A percentile compares a stretch with the other conserved stretches of the same genome.
Evolutionary conservation across 345 rosid species (phyloP).

Genomic region (Dipteronia sinensis): DNA sequence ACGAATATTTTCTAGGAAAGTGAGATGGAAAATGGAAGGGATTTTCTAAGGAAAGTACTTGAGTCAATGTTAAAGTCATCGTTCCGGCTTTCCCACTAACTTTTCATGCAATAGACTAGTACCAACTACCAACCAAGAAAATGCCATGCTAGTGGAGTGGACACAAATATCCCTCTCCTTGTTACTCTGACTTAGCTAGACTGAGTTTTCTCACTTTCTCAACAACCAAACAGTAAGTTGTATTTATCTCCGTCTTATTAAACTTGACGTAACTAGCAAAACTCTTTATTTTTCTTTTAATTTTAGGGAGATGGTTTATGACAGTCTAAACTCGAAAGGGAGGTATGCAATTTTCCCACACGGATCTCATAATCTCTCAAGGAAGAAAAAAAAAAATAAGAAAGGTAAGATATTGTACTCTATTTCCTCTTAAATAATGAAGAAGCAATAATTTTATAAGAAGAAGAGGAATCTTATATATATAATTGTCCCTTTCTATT

Average conservation of each 20-base stretch:
- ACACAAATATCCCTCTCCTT: not conserved
- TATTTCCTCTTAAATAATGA: too few relatives aligned
- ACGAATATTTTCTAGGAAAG: not conserved
- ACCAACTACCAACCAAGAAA: not conserved
- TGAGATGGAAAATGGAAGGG: not conserved
- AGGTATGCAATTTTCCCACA: too few relatives aligned
- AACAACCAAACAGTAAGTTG: too few relatives aligned
- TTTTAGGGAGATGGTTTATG: not conserved
- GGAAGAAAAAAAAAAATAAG: too few relatives aligned
- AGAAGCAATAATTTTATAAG: too few relatives aligned
- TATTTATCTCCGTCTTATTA: too few relatives aligned
- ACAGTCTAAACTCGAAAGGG: too few relatives aligned
- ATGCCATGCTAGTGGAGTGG: not conserved
- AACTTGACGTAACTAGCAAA: not conserved
- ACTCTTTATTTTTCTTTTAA: not conserved
- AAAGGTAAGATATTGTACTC: too few relatives aligned
- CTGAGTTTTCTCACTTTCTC: not conserved
- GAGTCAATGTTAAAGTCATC: not conserved
- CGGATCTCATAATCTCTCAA: too few relatives aligned
- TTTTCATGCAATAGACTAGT: not conserved
- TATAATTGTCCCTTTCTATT: not conserved
- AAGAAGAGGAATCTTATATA: too few relatives aligned
- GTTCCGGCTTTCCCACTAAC: too few relatives aligned
- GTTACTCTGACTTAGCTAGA: not conserved
- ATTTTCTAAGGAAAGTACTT: not conserved